Evolutionary conservation across 2,329 filamentous ascomycete species (phyloP), one percentile per base, ranked within the genome.

Genomic region (Epichloe baconii): DNA sequence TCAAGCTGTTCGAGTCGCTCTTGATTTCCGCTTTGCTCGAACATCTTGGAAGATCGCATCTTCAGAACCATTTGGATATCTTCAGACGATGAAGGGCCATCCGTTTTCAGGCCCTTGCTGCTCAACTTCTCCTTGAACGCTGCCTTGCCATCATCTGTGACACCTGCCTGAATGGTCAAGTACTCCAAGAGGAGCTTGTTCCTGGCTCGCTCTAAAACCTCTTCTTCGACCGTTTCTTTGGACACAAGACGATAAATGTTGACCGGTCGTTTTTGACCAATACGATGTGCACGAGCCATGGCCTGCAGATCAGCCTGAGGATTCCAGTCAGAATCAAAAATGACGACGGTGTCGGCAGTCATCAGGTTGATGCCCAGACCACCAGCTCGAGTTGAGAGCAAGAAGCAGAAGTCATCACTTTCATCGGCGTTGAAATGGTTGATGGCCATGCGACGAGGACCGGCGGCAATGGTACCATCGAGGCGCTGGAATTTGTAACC

Each of bases 301-400:
- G 93, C 93, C 66, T 98, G 93, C 58, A 98, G 72, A 73, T 98
- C 94, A 6, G 93, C 93, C 66, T 98, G 93, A 17, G 93, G 94
- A 59, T 98, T 98, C 93, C 94, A 98, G 62, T 96, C 90, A 0
- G 93, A 97, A 66, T 98, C 94, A 61, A 97, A 98, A 44, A 98
- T 85, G 60, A 98, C 84, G 57, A 98, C 93, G 0, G 93, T 98
- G 62, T 98, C 94, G 7, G 93, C 93, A 23, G 93, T 97, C 88
- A 97, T 98, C 50, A 98, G 71, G 61, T 98, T 98, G 73, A 98
- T 98, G 55, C 93, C 93, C n/a, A 98, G 76, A 66, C 93, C 93
- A 73, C 93, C 93, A 50, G 93, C 93, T 62, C 93, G 82, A 1
- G 93, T 98, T 2, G 93, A 98, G 1, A 98, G 77, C 44, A 98